Percentiles rank a stretch among this genome's conserved stretches.
phyloP scores from a whole-genome alignment of 1,139 yeast genomes.

The Hemisphaericaspora subhashii region DNA sequence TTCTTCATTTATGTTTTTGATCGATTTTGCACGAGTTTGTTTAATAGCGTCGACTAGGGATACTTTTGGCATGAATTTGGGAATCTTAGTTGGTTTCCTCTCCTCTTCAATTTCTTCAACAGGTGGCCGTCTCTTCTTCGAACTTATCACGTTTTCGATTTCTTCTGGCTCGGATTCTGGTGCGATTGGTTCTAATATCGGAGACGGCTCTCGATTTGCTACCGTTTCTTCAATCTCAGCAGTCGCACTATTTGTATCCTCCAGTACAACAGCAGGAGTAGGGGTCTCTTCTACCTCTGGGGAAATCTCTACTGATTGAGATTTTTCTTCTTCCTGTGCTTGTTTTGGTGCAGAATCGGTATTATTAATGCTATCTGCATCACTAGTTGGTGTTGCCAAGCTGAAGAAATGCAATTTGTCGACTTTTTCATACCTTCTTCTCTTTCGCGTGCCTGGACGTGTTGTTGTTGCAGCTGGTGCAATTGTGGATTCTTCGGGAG shows the following conservation, averaged over 20 bases:
- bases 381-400: slow-evolving; percentile 17
- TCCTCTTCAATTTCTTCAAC: slow-evolving; percentile 2
- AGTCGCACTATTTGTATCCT: background rate
- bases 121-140: background rate
- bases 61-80: slow-evolving; percentile 19
- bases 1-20: slow-evolving; percentile 26
- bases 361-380: background rate
- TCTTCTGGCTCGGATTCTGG: background rate
- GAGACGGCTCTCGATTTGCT: background rate
- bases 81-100: slow-evolving; percentile 12
- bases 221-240: background rate
- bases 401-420: slow-evolving; percentile 36
- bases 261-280: background rate
- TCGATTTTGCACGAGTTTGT: slow-evolving; percentile 30
- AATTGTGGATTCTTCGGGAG: slow-evolving; percentile 9
- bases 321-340: background rate
- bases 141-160: background rate
- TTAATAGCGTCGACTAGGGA: slow-evolving; percentile 35
- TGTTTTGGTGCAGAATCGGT: background rate
- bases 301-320: no score
- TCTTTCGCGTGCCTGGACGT: slow-evolving; percentile 18
- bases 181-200: no score
- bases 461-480: slow-evolving; percentile 9
- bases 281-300: background rate
- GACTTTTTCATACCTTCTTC: slow-evolving; percentile 34